Conservation (phyloP, 768 basidiomycete genomes). For the Boletus rubescentipes region DNA sequence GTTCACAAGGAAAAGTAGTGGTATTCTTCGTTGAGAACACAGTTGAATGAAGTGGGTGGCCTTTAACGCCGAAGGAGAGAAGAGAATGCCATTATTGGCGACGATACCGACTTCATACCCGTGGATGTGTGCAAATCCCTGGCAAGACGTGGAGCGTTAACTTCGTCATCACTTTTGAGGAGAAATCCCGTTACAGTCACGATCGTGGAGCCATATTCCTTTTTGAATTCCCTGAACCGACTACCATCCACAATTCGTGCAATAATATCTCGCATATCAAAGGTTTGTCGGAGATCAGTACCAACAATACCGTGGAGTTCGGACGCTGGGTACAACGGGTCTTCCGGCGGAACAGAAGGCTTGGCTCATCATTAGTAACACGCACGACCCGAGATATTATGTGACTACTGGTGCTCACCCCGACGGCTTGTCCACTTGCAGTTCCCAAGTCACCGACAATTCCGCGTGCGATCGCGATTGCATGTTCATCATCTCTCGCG, state of each 20-base stretch:
- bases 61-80: constrained; percentile 91
- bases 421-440: constrained; percentile 49
- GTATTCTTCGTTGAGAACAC: constrained; percentile 88
- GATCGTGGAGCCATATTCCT: constrained; percentile 89
- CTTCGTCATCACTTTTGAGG: background rate
- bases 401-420: constrained; percentile 43
- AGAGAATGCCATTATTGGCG: constrained; percentile 93
- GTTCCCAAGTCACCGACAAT: constrained; percentile 77
- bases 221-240: constrained; percentile 92
- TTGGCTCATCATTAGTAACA: constrained; percentile 26
- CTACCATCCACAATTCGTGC: constrained; percentile 90
- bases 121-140: constrained; percentile 89
- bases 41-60: constrained; percentile 95
- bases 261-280: constrained; percentile 94
- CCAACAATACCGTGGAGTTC: constrained; percentile 93
- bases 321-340: constrained; percentile 73
- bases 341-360: constrained; percentile 62
- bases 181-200: constrained; percentile 60
- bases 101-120: constrained; percentile 90
- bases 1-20: constrained; percentile 91
- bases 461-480: constrained; percentile 73
- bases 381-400: background rate
- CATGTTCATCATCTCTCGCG: constrained; percentile 82
- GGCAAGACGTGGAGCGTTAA: constrained; percentile 7
- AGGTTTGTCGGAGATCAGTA: constrained; percentile 82